Evolutionary conservation across 1,284 basidiomycete genomes (phyloP), one percentile per base, ranked within the genome.

Genomic region (Meripilus lineatus): DNA sequence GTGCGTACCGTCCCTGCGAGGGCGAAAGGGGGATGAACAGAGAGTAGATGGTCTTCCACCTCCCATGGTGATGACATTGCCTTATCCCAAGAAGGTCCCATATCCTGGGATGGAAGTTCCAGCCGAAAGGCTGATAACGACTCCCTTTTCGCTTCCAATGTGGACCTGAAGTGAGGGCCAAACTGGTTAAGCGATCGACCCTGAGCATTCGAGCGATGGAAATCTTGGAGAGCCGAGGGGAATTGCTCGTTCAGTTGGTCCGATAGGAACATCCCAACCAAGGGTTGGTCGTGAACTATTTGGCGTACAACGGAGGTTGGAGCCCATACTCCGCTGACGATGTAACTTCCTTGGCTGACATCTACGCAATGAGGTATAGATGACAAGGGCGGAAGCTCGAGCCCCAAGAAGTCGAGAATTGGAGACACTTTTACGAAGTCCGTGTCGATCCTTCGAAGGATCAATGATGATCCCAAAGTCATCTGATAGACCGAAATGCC

Each of bases 401-500:
- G 52, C 39, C 68, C 63, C 41, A 74, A 62, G 48, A 64, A 63
- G 41, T 70, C 66, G 15, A 75, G 61, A 48, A 86, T 77, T 22
- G 76, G 72, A 26, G 79, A 71, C 35, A 84, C 66, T 58, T 86
- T 84, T 51, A 86, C 82, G 52, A 81, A 86, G 55, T 83, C 80
- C 21, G 81, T 81, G 62, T 86, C 83, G 42, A 84, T 77, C 45
- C 84, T 75, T 52, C 83, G 77, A 48, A 84, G 63, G 37, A 85
- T 65, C 25, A 69, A 63, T 33, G 67, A 67, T 11, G 70, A 60
- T 34, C 73, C 77, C 6, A 85, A 67, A 42, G 64, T 68, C 60
- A 78, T 81, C 57, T 80, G 81, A 61, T 84, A 86, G 38, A 85
- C 81, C 36, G 79, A 72, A 47, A 86, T 79, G 50, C 79, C 83